Conservation (phyloP, 1,139 yeast genomes). For the Hanseniaspora gamundiae region DNA sequence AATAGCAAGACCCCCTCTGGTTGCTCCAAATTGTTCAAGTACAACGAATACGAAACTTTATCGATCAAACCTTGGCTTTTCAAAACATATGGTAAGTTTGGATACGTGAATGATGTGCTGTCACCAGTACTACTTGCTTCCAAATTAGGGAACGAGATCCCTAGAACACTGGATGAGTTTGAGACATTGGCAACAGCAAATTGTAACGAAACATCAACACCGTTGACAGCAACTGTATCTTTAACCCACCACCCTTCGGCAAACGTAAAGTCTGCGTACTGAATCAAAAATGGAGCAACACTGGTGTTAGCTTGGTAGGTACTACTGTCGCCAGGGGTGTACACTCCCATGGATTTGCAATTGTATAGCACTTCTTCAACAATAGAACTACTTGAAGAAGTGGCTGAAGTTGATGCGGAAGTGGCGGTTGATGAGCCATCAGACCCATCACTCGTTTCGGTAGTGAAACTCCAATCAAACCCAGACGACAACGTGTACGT, state of each 20-base stretch:
- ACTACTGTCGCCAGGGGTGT: conserved; percentile 22
- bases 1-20: conserved; percentile 36
- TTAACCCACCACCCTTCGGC: conserved; percentile 11
- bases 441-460: too few species aligned
- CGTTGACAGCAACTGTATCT: conserved; percentile 7
- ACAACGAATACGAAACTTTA: conserved; percentile 43
- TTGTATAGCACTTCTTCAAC: neutral
- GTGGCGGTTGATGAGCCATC: too few species aligned
- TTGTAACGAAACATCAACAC: conserved; percentile 6
- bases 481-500: too few species aligned
- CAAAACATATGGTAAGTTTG: conserved; percentile 44
- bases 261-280: conserved; percentile 10
- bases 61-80: conserved; percentile 38
- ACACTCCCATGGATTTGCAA: conserved; percentile 10
- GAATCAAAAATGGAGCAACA: conserved; percentile 10
- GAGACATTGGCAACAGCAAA: conserved; percentile 11
- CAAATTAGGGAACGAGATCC: conserved; percentile 5
- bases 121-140: neutral
- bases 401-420: neutral
- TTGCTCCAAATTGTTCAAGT: conserved; percentile 31
- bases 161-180: conserved; percentile 9
- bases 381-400: neutral
- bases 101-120: conserved; percentile 11
- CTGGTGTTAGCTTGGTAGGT: conserved; percentile 36
- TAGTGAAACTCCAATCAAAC: too few species aligned